Conservation (phyloP, 169 alveolate genomes). For the Babesia microti region DNA sequence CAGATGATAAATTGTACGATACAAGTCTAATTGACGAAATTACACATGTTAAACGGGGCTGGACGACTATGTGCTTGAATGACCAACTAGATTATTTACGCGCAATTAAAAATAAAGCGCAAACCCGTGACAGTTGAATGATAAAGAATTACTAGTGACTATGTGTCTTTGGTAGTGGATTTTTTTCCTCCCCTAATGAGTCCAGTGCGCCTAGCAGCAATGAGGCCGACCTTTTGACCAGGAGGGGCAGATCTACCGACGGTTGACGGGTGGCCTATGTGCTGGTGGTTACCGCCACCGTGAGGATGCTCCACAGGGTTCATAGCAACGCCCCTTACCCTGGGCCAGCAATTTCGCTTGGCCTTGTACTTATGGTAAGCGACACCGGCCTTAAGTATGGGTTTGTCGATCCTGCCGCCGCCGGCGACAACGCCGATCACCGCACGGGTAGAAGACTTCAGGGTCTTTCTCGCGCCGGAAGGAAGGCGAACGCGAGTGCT, state of each 20-base stretch:
- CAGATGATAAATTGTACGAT: background rate
- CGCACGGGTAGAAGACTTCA: constrained; percentile 85
- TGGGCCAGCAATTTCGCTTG: constrained; percentile 99
- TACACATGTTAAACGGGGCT: background rate
- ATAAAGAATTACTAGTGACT: background rate
- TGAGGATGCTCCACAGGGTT: constrained; percentile 99
- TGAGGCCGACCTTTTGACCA: constrained; percentile 99
- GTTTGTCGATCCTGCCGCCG: constrained; percentile 99
- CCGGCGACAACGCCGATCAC: constrained; percentile 97
- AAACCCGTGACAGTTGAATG: background rate
- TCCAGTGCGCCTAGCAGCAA: constrained; percentile 99
- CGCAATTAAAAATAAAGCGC: background rate
- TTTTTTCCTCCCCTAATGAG: constrained; percentile 92
- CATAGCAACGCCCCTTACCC: constrained; percentile 99
- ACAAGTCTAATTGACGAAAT: background rate
- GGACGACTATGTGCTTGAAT: background rate
- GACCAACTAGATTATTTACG: background rate
- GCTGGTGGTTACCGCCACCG: constrained; percentile 99
- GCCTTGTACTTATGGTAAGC: constrained; percentile 94
- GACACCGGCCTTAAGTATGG: constrained; percentile 97
- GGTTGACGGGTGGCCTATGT: constrained; percentile 99
- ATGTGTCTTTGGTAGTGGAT: too few species aligned
- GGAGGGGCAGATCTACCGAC: constrained; percentile 94
- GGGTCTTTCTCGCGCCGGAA: constrained; percentile 92
- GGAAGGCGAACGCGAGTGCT: constrained; percentile 95